These are phyloP conservation scores for Epithele typhae DNA, from an alignment of 768 basidiomycete species.

Conservation along the genomic window DNA sequence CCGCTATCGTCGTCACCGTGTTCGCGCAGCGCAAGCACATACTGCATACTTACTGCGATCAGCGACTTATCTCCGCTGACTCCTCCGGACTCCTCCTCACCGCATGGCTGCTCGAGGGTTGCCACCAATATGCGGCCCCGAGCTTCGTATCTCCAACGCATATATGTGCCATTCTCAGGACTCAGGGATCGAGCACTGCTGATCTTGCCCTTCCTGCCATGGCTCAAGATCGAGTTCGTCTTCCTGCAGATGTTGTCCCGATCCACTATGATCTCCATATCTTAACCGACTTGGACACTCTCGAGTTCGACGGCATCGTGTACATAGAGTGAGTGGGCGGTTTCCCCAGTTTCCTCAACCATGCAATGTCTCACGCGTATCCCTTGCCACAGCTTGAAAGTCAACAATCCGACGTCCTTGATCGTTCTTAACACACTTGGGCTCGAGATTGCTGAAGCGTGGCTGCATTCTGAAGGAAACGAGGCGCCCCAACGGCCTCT, in stretches of 20 bases:
- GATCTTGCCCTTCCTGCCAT: no score
- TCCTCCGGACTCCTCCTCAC: no score
- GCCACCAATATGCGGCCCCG: no score
- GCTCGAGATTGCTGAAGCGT: constrained; percentile 54
- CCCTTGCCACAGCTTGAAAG: constrained; percentile 50
- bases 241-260: constrained; percentile 65
- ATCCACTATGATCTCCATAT: constrained; percentile 74
- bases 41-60: no score
- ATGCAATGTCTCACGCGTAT: constrained; percentile 1
- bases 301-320: constrained; percentile 72
- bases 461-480: constrained; percentile 51
- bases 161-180: no score
- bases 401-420: constrained; percentile 54
- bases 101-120: no score
- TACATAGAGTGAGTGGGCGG: constrained; percentile 51
- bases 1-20: no score
- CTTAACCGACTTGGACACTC: constrained; percentile 73
- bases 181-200: no score
- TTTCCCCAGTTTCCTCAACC: neutral
- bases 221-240: no score
- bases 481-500: constrained; percentile 42
- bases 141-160: no score
- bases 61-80: no score
- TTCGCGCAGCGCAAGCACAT: no score
- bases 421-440: constrained; percentile 64